phyloP scores from a whole-genome alignment of 768 basidiomycete genomes.

The Heimioporus sp. region DNA sequence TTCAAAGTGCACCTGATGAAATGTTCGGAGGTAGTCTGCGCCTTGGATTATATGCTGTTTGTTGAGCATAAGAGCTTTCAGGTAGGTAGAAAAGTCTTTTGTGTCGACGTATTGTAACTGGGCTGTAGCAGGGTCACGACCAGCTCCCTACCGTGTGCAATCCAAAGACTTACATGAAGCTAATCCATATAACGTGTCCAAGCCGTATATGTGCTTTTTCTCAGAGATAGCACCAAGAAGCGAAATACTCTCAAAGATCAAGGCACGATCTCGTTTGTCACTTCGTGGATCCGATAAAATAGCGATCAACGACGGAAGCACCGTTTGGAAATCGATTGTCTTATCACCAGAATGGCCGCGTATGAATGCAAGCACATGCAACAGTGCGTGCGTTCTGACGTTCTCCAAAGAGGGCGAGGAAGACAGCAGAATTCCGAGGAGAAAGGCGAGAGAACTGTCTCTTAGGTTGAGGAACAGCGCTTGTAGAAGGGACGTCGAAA shows the following conservation, averaged over 20 bases:
- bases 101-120: constrained; percentile 68
- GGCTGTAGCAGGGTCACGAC: constrained; percentile 31
- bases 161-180: constrained; percentile 45
- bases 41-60: constrained; percentile 62
- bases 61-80: constrained; percentile 47
- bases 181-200: constrained; percentile 71
- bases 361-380: constrained; percentile 79
- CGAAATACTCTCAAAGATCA: constrained; percentile 55
- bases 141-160: background rate
- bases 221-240: constrained; percentile 39
- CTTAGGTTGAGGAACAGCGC: constrained; percentile 65
- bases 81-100: constrained; percentile 58
- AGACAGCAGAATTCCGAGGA: constrained; percentile 68
- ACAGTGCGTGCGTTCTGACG: constrained; percentile 56
- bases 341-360: constrained; percentile 60
- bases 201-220: constrained; percentile 60
- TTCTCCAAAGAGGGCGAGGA: constrained; percentile 25
- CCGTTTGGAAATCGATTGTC: constrained; percentile 74
- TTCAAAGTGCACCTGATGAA: constrained; percentile 59
- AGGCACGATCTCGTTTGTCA: constrained; percentile 28
- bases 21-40: constrained; percentile 48
- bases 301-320: constrained; percentile 68
- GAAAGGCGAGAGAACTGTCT: constrained; percentile 74
- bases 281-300: constrained; percentile 39
- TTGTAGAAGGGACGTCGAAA: constrained; percentile 59